Percentiles rank a stretch among this genome's conserved stretches.
Conservation (phyloP, 2,329 filamentous ascomycete genomes). For the Hyphodiscus sp. region DNA sequence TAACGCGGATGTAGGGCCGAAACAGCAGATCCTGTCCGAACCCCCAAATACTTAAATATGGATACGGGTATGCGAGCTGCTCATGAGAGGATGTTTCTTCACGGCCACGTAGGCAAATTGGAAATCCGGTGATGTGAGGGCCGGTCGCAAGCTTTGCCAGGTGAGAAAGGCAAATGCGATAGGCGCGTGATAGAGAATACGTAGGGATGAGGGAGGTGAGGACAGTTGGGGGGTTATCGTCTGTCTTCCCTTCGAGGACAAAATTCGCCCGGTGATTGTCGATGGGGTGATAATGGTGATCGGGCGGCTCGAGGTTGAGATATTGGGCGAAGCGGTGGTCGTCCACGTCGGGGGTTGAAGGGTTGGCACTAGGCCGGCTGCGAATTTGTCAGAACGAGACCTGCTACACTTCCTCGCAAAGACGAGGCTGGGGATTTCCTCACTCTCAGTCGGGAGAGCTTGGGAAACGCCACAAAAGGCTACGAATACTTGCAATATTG, state of each 20-base stretch:
- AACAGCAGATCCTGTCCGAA: not conserved
- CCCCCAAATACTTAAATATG: not conserved
- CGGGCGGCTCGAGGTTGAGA: not conserved
- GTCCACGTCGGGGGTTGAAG: not conserved
- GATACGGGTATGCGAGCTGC: constrained; percentile 3
- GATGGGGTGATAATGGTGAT: constrained; percentile 7
- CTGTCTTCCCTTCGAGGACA: not conserved
- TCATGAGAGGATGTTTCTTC: constrained; percentile 2
- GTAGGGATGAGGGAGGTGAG: constrained; percentile 11
- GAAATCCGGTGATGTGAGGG: constrained; percentile 12
- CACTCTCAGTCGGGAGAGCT: not conserved
- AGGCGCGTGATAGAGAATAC: constrained; percentile 19
- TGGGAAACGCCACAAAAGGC: not conserved
- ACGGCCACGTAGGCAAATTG: constrained; percentile 15
- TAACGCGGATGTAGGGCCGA: constrained; percentile 23
- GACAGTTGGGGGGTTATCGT: not conserved
- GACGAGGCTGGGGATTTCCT: not conserved
- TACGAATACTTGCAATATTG: not conserved
- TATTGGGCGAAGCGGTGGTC: not conserved
- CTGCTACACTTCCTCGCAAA: not conserved
- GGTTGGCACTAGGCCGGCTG: not conserved
- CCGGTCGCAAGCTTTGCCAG: constrained; percentile 12
- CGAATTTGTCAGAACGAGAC: not conserved
- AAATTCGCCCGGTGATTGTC: constrained; percentile 8
- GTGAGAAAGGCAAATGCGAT: constrained; percentile 16